Base-by-base conservation (phyloP, 1,284 basidiomycete species). In the Puccinia hordei region DNA sequence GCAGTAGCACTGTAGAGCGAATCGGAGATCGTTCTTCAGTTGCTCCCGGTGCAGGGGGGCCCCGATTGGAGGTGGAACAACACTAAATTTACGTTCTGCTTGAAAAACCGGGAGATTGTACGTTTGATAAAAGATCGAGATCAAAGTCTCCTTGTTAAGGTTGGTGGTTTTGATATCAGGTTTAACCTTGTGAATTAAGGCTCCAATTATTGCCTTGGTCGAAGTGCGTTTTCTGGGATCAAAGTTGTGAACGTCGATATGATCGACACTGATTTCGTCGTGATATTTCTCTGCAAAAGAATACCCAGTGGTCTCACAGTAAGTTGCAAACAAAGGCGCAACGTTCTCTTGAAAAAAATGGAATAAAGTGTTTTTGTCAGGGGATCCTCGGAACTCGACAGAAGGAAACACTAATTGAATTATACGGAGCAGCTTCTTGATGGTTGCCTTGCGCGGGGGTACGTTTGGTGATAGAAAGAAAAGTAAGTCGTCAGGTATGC, bases 1-100 rank as follows among this genome's bases (percentile, higher is more conserved):
- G n/a, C n/a, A 30, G 38, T 68, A 68, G 13, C 41, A 46, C 66
- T 68, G 66, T 49, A 68, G 22, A 46, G 66, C 66, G n/a, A 68
- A 68, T 24, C 44, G 41, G 12, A 68, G 5, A 27, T 68, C 41
- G 44, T 68, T 68, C 2, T 27, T 2, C 6, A 3, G 1, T n/a
- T 41, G 63, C 6, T n/a, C 9, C 63, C n/a, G 2, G 66, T n/a
- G 22, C 2, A 2, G 27, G 44, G 19, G 24, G 35, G 8, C 27
- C 8, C n/a, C 5, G 13, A 68, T 17, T 15, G 41, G 66, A 19
- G n/a, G 35, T 5, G 66, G 66, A 17, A 10, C 12, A 2, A 51
- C 66, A 49, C 41, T 49, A 33, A 27, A 68, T 68, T 51, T 68
- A 41, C 12, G 6, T 12, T 4, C 38, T 41, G 38, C 6, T 6